Conservation (phyloP, 2,329 filamentous ascomycete genomes). For the Cercospora berteroae region DNA sequence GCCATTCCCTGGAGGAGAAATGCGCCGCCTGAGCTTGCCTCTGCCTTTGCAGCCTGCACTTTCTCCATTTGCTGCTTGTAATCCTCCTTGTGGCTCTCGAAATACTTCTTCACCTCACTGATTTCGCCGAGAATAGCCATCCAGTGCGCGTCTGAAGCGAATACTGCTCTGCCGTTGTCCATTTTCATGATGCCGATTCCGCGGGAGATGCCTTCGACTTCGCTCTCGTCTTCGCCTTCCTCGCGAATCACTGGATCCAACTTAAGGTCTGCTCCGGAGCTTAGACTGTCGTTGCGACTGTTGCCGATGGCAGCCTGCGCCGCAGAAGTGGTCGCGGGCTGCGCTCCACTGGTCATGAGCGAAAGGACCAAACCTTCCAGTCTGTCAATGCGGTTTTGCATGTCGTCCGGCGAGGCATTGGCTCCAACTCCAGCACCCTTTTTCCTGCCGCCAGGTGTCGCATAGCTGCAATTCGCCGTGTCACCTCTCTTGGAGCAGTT, state of each 20-base stretch:
- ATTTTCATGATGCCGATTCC: conserved; percentile 55
- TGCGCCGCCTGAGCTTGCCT: conserved; percentile 63
- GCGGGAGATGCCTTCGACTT: conserved; percentile 55
- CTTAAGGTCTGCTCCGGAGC: conserved; percentile 42
- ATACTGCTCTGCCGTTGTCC: conserved; percentile 49
- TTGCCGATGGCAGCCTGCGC: conserved; percentile 56
- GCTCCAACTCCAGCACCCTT: conserved; percentile 52
- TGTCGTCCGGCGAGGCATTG: conserved; percentile 74
- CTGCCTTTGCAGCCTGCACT: conserved; percentile 65
- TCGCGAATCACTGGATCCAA: conserved; percentile 55
- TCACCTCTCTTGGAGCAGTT: conserved; percentile 90
- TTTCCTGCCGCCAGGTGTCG: conserved; percentile 65
- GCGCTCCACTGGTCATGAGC: conserved; percentile 80
- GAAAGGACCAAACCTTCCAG: conserved; percentile 89
- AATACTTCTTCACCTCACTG: conserved; percentile 90
- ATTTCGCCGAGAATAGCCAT: conserved; percentile 63
- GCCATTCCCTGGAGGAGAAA: conserved; percentile 73
- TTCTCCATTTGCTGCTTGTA: conserved; percentile 77
- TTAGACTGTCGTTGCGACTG: conserved; percentile 43
- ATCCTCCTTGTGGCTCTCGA: conserved; percentile 80
- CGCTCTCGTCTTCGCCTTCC: conserved; percentile 60
- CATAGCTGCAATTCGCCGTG: conserved; percentile 80
- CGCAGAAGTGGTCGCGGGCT: conserved; percentile 55
- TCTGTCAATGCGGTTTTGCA: conserved; percentile 97
- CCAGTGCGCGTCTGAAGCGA: conserved; percentile 54